A percentile compares a stretch with the other conserved stretches of the same genome.
These are phyloP conservation scores for Fomitopsis pinicola DNA, from an alignment of 1,284 basidiomycete genomes.

Conservation along the genomic window DNA sequence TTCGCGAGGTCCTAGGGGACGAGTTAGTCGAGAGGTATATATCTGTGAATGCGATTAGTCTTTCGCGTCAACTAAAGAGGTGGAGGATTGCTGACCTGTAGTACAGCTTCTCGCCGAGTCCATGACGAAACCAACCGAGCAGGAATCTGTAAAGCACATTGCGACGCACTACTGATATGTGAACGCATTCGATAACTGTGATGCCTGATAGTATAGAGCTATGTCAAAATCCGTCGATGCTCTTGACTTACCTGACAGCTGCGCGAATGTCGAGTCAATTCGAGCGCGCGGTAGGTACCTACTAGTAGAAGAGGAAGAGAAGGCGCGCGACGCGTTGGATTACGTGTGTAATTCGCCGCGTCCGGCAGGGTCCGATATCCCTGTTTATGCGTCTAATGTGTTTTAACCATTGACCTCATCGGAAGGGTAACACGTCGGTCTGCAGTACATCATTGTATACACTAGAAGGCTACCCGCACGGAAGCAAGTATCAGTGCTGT, in stretches of 20 bases:
- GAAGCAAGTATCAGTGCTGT: no score
- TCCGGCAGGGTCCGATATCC: no score
- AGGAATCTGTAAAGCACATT: not conserved
- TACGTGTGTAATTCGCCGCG: no score
- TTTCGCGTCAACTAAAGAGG: not conserved
- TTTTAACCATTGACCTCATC: no score
- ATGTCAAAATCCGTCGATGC: not conserved
- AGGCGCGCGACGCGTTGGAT: not conserved
- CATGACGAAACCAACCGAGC: conserved; percentile 1
- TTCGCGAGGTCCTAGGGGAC: conserved; percentile 39
- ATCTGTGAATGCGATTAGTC: conserved; percentile 44
- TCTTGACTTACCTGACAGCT: no score
- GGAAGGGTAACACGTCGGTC: no score
- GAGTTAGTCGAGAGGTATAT: conserved; percentile 46
- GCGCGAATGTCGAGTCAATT: no score
- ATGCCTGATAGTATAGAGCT: not conserved
- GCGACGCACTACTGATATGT: not conserved
- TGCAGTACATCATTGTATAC: no score
- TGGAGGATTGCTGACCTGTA: not conserved
- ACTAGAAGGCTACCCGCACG: no score
- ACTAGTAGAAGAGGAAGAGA: not conserved
- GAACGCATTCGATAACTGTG: not conserved
- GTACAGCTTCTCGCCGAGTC: not conserved
- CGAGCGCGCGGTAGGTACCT: no score
- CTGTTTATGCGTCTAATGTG: no score